Evolutionary conservation across 2,329 filamentous ascomycete genomes (phyloP).

Genomic region (Mycosphaerella sp.): DNA sequence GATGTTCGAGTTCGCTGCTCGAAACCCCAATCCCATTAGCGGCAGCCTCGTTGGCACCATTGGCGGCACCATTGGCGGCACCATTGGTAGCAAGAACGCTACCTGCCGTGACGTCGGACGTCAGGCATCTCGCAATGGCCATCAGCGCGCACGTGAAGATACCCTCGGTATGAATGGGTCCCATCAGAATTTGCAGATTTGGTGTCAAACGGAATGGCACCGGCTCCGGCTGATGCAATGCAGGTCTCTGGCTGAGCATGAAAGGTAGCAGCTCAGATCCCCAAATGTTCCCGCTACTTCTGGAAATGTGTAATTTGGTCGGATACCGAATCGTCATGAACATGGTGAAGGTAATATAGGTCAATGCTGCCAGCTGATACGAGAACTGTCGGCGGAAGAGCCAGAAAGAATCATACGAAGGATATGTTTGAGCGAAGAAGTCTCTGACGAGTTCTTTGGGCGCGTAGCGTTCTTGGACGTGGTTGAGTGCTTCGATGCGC

Average conservation of each 20-base stretch:
- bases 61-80: background rate
- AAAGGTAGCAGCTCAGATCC: slow-evolving; percentile 87
- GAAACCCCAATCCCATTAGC: slow-evolving; percentile 11
- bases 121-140: slow-evolving; percentile 90
- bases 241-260: slow-evolving; percentile 75
- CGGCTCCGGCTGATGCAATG: slow-evolving; percentile 90
- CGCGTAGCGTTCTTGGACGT: slow-evolving; percentile 91
- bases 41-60: slow-evolving; percentile 11
- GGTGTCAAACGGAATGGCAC: slow-evolving; percentile 97
- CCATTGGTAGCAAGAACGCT: slow-evolving; percentile 16
- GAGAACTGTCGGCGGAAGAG: slow-evolving; percentile 95
- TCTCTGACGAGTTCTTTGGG: slow-evolving; percentile 74
- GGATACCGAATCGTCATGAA: slow-evolving; percentile 96
- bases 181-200: slow-evolving; percentile 93
- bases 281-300: slow-evolving; percentile 88
- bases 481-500: slow-evolving; percentile 77
- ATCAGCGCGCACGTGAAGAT: slow-evolving; percentile 94
- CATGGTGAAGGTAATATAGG: slow-evolving; percentile 98
- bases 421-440: slow-evolving; percentile 84
- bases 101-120: slow-evolving; percentile 55
- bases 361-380: slow-evolving; percentile 88
- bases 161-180: slow-evolving; percentile 88
- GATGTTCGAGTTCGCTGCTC: slow-evolving; percentile 74
- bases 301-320: slow-evolving; percentile 88
- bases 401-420: slow-evolving; percentile 92